Percentiles rank a stretch among this genome's conserved stretches.
Conservation (phyloP, 2,329 filamentous ascomycete genomes). For the Ophiobolus disseminans region DNA sequence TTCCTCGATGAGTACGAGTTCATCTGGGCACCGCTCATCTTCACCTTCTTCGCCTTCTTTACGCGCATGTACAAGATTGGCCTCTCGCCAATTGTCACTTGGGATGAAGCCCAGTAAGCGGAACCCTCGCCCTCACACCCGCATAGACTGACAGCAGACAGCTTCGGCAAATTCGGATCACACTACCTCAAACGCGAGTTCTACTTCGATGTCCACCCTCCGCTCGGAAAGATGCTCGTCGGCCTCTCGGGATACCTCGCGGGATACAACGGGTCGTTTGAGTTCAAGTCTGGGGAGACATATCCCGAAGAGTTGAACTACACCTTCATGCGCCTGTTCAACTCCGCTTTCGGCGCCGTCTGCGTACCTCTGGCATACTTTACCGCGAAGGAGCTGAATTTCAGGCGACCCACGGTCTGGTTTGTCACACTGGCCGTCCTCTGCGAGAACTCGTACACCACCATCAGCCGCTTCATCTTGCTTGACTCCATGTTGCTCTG, state of each 20-base stretch:
- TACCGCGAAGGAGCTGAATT: slow-evolving; percentile 88
- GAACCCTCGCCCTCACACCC: background rate
- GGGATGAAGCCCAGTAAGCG: slow-evolving; percentile 77
- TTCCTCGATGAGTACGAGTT: slow-evolving; percentile 69
- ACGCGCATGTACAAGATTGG: slow-evolving; percentile 73
- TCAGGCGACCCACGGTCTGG: slow-evolving; percentile 89
- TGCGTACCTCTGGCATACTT: slow-evolving; percentile 95
- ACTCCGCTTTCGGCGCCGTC: slow-evolving; percentile 89
- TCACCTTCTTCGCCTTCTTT: slow-evolving; percentile 69
- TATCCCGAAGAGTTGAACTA: slow-evolving; percentile 96
- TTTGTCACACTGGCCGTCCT: slow-evolving; percentile 95
- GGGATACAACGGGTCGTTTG: slow-evolving; percentile 98
- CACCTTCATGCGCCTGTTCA: slow-evolving; percentile 98
- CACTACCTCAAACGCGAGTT: slow-evolving; percentile 99
- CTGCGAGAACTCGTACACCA: slow-evolving; percentile 99
- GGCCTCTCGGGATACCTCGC: slow-evolving; percentile 94
- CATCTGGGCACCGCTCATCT: slow-evolving; percentile 68
- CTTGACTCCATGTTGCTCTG: slow-evolving; percentile 98
- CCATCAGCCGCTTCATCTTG: slow-evolving; percentile 97
- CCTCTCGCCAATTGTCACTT: slow-evolving; percentile 74
- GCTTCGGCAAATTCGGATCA: slow-evolving; percentile 96
- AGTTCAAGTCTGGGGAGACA: slow-evolving; percentile 97
- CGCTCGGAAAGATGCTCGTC: slow-evolving; percentile 97
- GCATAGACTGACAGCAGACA: slow-evolving; percentile 48
- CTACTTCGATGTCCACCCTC: slow-evolving; percentile 97